These are phyloP conservation scores for Phytophthora pini DNA, from an alignment of 352 stramenopile genomes.

Conservation along the genomic window DNA sequence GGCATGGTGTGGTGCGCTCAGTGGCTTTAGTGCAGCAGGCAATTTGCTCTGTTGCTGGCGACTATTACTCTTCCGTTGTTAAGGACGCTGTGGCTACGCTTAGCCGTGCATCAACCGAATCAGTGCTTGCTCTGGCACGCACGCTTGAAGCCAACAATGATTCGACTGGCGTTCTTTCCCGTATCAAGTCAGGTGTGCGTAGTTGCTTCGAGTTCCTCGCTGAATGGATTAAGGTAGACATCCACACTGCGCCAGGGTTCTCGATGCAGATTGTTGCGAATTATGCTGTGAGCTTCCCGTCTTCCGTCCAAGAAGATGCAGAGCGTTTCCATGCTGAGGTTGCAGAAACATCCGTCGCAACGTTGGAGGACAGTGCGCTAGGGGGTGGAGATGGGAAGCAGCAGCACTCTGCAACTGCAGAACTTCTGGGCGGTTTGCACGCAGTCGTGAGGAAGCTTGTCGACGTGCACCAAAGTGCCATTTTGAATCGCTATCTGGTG, in stretches of 20 bases:
- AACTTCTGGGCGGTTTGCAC: conserved; percentile 46
- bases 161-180: conserved; percentile 1
- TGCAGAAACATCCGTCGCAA: conserved; percentile 19
- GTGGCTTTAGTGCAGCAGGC: conserved; percentile 43
- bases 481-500: conserved; percentile 54
- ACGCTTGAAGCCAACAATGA: conserved; percentile 20
- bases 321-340: conserved; percentile 51
- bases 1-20: conserved; percentile 42
- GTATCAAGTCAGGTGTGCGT: conserved; percentile 36
- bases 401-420: conserved; percentile 27
- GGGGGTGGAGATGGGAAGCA: conserved; percentile 25
- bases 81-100: conserved; percentile 44
- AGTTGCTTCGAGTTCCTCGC: conserved; percentile 41
- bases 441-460: conserved; percentile 54
- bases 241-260: conserved; percentile 42
- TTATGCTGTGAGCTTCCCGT: conserved; percentile 42
- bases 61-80: conserved; percentile 27
- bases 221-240: conserved; percentile 51
- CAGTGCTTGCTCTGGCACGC: conserved; percentile 49
- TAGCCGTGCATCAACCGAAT: conserved; percentile 51
- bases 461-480: conserved; percentile 42
- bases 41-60: conserved; percentile 38
- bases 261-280: conserved; percentile 50
- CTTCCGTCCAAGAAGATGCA: conserved; percentile 33
- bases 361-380: conserved; percentile 22